Percentiles rank a stretch among this genome's conserved stretches.
phyloP scores from a whole-genome alignment of 2,329 filamentous ascomycete species.

The Massarina eburnea region DNA sequence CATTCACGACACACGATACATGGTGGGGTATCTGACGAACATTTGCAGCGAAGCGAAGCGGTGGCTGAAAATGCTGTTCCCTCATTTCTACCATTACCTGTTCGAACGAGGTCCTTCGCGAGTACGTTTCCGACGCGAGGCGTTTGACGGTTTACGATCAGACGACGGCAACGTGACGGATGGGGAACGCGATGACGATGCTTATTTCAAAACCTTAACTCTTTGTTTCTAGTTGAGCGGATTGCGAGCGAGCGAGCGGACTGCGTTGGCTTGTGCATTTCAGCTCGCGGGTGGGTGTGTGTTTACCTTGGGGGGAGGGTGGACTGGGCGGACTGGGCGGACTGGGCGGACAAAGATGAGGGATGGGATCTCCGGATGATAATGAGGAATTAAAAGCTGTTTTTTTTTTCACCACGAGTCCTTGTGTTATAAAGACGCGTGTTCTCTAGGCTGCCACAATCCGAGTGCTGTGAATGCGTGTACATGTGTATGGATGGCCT shows the following conservation, averaged over 20 bases:
- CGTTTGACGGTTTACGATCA: conserved; percentile 31
- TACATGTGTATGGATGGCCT: no score
- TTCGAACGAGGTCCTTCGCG: conserved; percentile 6
- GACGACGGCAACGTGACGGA: conserved; percentile 26
- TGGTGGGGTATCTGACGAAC: conserved; percentile 19
- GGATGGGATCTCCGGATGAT: conserved; percentile 30
- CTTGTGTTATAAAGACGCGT: background rate
- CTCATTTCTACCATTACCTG: conserved; percentile 12
- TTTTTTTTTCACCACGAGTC: conserved; percentile 19
- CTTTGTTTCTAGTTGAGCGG: conserved; percentile 26
- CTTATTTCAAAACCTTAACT: conserved; percentile 22
- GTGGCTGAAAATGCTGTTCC: conserved; percentile 15
- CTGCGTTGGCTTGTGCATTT: conserved; percentile 11
- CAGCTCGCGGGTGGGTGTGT: conserved; percentile 19
- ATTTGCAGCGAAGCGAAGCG: conserved; percentile 13
- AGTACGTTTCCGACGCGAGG: conserved; percentile 10
- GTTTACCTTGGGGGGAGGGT: conserved; percentile 27
- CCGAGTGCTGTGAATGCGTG: background rate
- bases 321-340: no score
- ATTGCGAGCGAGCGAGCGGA: conserved; percentile 15
- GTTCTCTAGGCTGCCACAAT: background rate
- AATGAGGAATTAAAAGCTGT: conserved; percentile 46
- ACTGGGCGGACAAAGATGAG: no score
- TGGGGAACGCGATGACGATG: conserved; percentile 27
- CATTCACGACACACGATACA: conserved; percentile 11